A percentile compares a stretch with the other conserved stretches of the same genome.
Conservation (phyloP, 208 protist genomes). For the Leishmania lainsoni region DNA sequence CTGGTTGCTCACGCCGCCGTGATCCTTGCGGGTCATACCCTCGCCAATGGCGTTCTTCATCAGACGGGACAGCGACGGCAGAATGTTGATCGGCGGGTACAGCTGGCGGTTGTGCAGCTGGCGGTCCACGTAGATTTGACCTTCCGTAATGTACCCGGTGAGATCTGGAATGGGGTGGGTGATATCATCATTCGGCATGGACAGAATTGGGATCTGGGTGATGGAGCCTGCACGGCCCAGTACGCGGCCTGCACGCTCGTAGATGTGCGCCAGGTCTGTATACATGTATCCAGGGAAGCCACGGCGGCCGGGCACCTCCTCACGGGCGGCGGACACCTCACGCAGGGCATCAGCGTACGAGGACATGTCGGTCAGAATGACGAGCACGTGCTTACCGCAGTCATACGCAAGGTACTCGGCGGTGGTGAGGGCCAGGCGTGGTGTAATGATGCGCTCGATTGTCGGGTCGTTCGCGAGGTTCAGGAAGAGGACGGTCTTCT, state of each 20-base stretch:
- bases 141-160: slow-evolving; percentile 99
- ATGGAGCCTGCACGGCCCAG: slow-evolving; percentile 98
- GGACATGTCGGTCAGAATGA: slow-evolving; percentile 99
- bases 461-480: slow-evolving; percentile 99
- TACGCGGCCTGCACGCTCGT: slow-evolving; percentile 99
- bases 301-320: slow-evolving; percentile 99
- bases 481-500: slow-evolving; percentile 97
- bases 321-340: slow-evolving; percentile 99
- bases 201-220: slow-evolving; percentile 99
- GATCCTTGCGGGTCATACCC: slow-evolving; percentile 99
- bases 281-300: slow-evolving; percentile 99
- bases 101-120: slow-evolving; percentile 99
- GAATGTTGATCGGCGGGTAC: slow-evolving; percentile 99
- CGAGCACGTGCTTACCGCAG: slow-evolving; percentile 99
- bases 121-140: slow-evolving; percentile 99
- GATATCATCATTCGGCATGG: slow-evolving; percentile 99
- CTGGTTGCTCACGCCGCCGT: slow-evolving; percentile 99
- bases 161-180: slow-evolving; percentile 99
- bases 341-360: slow-evolving; percentile 99
- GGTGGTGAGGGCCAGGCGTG: slow-evolving; percentile 99
- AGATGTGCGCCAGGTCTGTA: slow-evolving; percentile 99
- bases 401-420: slow-evolving; percentile 99
- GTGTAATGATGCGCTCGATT: slow-evolving; percentile 99
- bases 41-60: slow-evolving; percentile 99
- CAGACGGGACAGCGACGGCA: slow-evolving; percentile 99